Evolutionary conservation across 352 stramenopile genomes (phyloP).

Genomic region (Pythium pyrilobum): DNA sequence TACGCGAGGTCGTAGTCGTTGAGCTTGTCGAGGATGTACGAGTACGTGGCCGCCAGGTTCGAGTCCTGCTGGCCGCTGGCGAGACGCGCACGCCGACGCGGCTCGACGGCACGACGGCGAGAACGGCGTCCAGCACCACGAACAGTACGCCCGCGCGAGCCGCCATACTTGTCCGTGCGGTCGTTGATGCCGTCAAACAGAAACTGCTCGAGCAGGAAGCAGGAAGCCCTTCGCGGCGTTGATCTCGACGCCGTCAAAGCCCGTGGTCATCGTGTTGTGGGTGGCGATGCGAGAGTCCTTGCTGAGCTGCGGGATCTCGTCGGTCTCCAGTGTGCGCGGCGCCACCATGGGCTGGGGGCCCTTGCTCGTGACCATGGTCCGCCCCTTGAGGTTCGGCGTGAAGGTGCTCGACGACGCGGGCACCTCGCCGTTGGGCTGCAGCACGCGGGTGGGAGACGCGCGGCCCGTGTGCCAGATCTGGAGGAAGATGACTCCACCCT

Average conservation of each 20-base stretch:
- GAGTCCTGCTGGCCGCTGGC: slow-evolving; percentile 32
- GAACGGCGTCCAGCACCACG: slow-evolving; percentile 40
- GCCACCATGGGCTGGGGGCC: slow-evolving; percentile 21
- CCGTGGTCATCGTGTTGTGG: slow-evolving; percentile 30
- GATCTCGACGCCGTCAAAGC: slow-evolving; percentile 42
- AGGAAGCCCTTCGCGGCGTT: slow-evolving; percentile 85
- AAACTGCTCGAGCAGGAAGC: slow-evolving; percentile 85
- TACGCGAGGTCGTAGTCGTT: slow-evolving; percentile 59
- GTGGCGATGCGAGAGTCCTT: slow-evolving; percentile 56
- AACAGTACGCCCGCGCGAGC: slow-evolving; percentile 47
- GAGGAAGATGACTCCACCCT: slow-evolving; percentile 50
- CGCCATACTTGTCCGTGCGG: slow-evolving; percentile 70
- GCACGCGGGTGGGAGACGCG: slow-evolving; percentile 32
- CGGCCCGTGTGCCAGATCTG: slow-evolving; percentile 79
- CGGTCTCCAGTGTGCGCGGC: slow-evolving; percentile 42
- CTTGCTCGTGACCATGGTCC: neutral
- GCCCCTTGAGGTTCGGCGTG: neutral
- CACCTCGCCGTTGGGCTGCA: slow-evolving; percentile 13
- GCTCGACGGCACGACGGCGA: slow-evolving; percentile 1
- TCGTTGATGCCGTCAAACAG: slow-evolving; percentile 57
- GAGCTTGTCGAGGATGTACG: slow-evolving; percentile 43
- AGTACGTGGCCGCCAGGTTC: slow-evolving; percentile 42
- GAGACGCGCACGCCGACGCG: slow-evolving; percentile 18
- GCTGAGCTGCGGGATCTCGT: slow-evolving; percentile 63
- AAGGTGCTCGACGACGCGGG: slow-evolving; percentile 29